Percentiles rank a stretch among this genome's conserved stretches.
phyloP scores from a whole-genome alignment of 306 rosid species.

The Neltuma alba region DNA sequence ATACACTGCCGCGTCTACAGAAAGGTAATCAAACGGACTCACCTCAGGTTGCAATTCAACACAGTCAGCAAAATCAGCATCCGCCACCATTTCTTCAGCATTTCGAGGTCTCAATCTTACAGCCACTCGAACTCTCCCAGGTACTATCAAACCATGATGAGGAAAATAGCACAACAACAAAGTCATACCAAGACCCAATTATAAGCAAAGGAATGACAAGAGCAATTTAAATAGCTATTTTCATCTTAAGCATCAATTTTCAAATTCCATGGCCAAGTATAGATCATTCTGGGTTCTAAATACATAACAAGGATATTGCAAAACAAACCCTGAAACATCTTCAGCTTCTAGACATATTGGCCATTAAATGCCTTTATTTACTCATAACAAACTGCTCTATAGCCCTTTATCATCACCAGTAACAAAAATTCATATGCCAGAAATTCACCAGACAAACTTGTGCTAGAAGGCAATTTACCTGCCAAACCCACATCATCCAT shows the following conservation, averaged over 20 bases:
- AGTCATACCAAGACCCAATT: constrained; percentile 24
- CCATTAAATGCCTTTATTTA: constrained; percentile 2
- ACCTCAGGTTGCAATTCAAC: constrained; percentile 97
- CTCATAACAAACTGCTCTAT: not conserved
- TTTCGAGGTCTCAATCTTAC: constrained; percentile 89
- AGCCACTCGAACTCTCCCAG: constrained; percentile 96
- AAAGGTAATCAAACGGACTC: constrained; percentile 18
- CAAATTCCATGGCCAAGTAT: constrained; percentile 16
- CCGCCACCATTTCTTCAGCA: constrained; percentile 78
- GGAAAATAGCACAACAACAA: constrained; percentile 6
- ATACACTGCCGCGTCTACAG: constrained; percentile 16
- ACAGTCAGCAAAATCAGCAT: constrained; percentile 93
- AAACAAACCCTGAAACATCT: constrained; percentile 20
- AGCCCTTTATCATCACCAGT: constrained; percentile 14
- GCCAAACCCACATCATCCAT: not conserved
- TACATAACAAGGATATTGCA: not conserved
- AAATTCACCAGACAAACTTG: constrained; percentile 24
- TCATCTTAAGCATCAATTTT: constrained; percentile 29
- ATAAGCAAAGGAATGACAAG: not conserved
- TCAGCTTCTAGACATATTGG: constrained; percentile 22
- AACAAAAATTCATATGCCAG: not conserved
- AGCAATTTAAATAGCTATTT: not conserved
- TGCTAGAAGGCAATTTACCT: not conserved
- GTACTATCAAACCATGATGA: constrained; percentile 51
- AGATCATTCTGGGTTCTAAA: not conserved